Conservation (phyloP, 371 early-diverging fungal genomes). For the Circinella umbellata region DNA sequence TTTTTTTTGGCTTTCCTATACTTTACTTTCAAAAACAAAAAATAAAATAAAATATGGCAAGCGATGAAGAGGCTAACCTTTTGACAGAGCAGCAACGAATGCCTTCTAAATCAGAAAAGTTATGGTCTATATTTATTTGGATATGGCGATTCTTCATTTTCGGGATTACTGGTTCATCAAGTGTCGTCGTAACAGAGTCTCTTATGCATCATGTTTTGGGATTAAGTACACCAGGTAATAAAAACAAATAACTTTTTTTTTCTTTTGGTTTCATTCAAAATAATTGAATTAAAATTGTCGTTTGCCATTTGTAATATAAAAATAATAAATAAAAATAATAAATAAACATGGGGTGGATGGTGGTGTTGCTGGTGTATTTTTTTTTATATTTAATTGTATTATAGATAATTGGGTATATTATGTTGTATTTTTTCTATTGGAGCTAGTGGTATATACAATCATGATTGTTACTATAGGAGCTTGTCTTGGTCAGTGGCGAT, state of each 20-base stretch:
- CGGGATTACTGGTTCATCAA: slow-evolving; percentile 46
- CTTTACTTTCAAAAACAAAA: too few relatives aligned
- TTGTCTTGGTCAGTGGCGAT: slow-evolving; percentile 41
- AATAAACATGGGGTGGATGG: too few relatives aligned
- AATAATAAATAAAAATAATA: too few relatives aligned
- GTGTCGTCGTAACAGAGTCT: slow-evolving; percentile 38
- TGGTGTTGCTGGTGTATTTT: too few relatives aligned
- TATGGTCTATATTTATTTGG: slow-evolving; percentile 23
- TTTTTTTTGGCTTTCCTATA: too few relatives aligned
- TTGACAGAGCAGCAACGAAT: background rate
- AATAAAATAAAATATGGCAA: background rate
- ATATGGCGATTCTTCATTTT: slow-evolving; percentile 45
- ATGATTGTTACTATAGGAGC: slow-evolving; percentile 45
- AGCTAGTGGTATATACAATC: slow-evolving; percentile 41
- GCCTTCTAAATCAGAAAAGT: background rate
- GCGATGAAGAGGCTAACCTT: slow-evolving; percentile 12
- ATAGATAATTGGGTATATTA: slow-evolving; percentile 38
- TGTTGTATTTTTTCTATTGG: slow-evolving; percentile 38
- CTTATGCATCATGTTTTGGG: slow-evolving; percentile 9
- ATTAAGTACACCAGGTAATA: slow-evolving; percentile 13
- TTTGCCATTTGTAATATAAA: too few relatives aligned
- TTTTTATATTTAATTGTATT: background rate
- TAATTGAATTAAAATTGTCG: too few relatives aligned
- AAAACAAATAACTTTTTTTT: background rate
- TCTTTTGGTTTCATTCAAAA: too few relatives aligned